Conservation (phyloP, 768 basidiomycete genomes). For the Daedalea quercina region DNA sequence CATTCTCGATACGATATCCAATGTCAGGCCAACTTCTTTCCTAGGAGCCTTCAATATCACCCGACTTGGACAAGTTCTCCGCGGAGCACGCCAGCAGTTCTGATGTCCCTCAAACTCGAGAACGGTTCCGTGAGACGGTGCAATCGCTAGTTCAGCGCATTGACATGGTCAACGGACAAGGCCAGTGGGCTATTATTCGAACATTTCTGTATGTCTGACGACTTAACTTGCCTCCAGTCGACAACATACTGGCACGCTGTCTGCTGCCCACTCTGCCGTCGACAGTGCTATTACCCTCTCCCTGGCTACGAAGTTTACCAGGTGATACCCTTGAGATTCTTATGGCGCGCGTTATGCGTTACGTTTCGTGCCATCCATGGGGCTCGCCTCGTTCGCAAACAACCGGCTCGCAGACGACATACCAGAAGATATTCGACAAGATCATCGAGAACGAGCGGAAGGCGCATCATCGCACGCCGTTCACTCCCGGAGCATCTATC, state of each 20-base stretch:
- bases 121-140: slow-evolving; percentile 8
- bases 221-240: slow-evolving; percentile 5
- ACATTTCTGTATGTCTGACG: neutral
- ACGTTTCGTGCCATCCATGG: slow-evolving; percentile 71
- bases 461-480: slow-evolving; percentile 2
- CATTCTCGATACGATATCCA: neutral
- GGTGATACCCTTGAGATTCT: slow-evolving; percentile 13
- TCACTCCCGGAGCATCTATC: slow-evolving; percentile 58
- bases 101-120: slow-evolving; percentile 4
- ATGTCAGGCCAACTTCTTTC: neutral
- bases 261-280: slow-evolving; percentile 18
- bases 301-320: slow-evolving; percentile 6
- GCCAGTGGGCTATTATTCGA: slow-evolving; percentile 19
- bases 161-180: slow-evolving; percentile 39
- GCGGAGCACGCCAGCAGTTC: slow-evolving; percentile 15
- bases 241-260: slow-evolving; percentile 10
- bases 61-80: neutral
- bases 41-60: neutral
- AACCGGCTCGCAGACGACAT: slow-evolving; percentile 38
- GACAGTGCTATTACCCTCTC: slow-evolving; percentile 21
- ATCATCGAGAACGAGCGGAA: slow-evolving; percentile 5
- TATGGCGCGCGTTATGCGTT: slow-evolving; percentile 45
- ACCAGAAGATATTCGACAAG: slow-evolving; percentile 39
- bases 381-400: slow-evolving; percentile 61
- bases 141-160: slow-evolving; percentile 12